These are phyloP conservation scores for Amaranthus tricolor DNA, from an alignment of 179 eudicot genomes.

Conservation along the genomic window DNA sequence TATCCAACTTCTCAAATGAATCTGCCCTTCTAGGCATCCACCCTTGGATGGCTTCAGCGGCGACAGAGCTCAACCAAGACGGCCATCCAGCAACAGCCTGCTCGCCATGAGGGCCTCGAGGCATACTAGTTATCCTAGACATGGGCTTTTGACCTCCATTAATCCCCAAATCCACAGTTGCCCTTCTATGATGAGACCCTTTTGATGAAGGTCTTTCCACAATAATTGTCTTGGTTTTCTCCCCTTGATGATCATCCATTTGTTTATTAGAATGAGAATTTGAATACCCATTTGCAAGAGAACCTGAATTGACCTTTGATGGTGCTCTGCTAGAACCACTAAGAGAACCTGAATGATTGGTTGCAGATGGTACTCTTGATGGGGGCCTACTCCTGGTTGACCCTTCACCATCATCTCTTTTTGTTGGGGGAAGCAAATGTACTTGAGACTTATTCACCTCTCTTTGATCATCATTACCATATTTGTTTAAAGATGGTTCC, in stretches of 20 bases:
- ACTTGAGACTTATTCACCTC: slow-evolving; percentile 24
- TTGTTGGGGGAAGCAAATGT: slow-evolving; percentile 22
- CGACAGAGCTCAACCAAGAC: slow-evolving; percentile 51
- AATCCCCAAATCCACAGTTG: slow-evolving; percentile 39
- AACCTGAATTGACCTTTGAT: slow-evolving; percentile 18
- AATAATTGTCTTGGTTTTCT: slow-evolving; percentile 29
- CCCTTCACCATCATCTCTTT: slow-evolving; percentile 23
- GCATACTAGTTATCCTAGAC: slow-evolving; percentile 29
- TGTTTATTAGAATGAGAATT: slow-evolving; percentile 12
- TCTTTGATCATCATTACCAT: slow-evolving; percentile 14
- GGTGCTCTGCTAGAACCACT: slow-evolving; percentile 5
- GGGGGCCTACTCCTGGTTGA: slow-evolving; percentile 20
- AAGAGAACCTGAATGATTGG: slow-evolving; percentile 26
- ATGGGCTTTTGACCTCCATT: slow-evolving; percentile 35
- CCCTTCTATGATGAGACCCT: slow-evolving; percentile 41
- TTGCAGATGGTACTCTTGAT: slow-evolving; percentile 22
- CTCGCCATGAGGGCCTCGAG: slow-evolving; percentile 27
- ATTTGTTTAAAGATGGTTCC: slow-evolving; percentile 17
- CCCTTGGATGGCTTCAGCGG: slow-evolving; percentile 53
- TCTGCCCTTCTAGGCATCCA: slow-evolving; percentile 53
- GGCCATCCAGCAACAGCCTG: slow-evolving; percentile 54
- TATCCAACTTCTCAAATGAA: slow-evolving; percentile 52
- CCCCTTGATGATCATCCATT: slow-evolving; percentile 26
- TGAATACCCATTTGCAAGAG: slow-evolving; percentile 25
- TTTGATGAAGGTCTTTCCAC: slow-evolving; percentile 36